phyloP scores from a whole-genome alignment of 2,329 filamentous ascomycete species.

The Aspergillus sp. region DNA sequence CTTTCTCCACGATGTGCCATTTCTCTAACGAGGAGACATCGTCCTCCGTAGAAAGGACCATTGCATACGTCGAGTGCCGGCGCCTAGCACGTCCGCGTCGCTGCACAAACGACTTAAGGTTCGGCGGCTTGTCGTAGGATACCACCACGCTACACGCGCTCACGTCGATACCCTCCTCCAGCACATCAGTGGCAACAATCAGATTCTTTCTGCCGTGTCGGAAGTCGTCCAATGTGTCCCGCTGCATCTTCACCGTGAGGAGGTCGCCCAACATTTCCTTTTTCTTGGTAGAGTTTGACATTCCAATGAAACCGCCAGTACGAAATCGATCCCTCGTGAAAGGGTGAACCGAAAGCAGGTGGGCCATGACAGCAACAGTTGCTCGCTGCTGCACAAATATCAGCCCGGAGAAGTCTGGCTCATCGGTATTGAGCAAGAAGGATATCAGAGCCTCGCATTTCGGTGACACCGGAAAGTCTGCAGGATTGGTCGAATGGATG shows the following conservation, averaged over 20 bases:
- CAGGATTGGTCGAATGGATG: not conserved
- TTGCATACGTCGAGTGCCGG: conserved; percentile 53
- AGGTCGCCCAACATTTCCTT: conserved; percentile 52
- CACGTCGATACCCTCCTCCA: conserved; percentile 63
- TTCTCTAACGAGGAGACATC: conserved; percentile 39
- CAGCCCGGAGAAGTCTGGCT: conserved; percentile 56
- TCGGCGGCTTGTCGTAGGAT: conserved; percentile 62
- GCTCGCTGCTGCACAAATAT: conserved; percentile 67
- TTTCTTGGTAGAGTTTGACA: conserved; percentile 42
- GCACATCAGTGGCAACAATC: conserved; percentile 58
- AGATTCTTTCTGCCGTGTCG: conserved; percentile 54
- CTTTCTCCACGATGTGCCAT: conserved; percentile 67
- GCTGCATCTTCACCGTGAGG: conserved; percentile 48
- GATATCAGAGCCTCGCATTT: conserved; percentile 60
- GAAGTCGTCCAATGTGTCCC: conserved; percentile 55
- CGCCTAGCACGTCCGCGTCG: conserved; percentile 63
- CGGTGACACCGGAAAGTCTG: conserved; percentile 46
- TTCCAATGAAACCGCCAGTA: conserved; percentile 46
- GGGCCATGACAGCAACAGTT: conserved; percentile 60
- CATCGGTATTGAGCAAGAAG: conserved; percentile 47
- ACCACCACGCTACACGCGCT: conserved; percentile 65
- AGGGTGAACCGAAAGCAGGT: conserved; percentile 58
- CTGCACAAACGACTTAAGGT: conserved; percentile 65
- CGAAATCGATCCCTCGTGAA: conserved; percentile 46
- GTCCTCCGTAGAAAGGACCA: conserved; percentile 47